Percentiles rank a stretch among this genome's conserved stretches.
phyloP scores from a whole-genome alignment of 768 basidiomycete species.

The Mycena venus region DNA sequence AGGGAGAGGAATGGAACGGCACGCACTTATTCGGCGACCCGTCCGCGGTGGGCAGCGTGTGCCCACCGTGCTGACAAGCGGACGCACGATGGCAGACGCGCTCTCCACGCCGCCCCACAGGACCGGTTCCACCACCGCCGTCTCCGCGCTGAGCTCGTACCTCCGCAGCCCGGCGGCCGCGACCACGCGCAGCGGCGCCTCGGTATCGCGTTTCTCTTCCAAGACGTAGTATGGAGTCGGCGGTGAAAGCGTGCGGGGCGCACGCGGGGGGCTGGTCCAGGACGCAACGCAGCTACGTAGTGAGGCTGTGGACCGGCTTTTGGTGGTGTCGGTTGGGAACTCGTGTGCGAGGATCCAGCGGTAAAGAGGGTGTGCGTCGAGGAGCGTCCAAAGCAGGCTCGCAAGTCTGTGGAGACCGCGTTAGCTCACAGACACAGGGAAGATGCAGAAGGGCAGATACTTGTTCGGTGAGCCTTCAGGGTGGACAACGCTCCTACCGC shows the following conservation, averaged over 20 bases:
- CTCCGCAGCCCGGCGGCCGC: neutral
- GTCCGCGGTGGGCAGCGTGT: neutral
- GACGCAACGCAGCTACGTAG: neutral
- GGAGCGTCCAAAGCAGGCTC: neutral
- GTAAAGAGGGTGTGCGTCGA: constrained; percentile 18
- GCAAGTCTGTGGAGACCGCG: neutral
- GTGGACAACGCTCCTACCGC: neutral
- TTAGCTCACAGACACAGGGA: neutral
- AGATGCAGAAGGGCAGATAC: neutral
- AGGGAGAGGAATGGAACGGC: neutral
- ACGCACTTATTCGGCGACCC: neutral
- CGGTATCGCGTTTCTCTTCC: constrained; percentile 10
- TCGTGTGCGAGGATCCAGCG: constrained; percentile 13
- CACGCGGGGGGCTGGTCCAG: neutral
- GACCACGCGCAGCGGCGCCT: neutral
- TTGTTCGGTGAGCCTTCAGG: neutral
- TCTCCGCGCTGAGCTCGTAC: neutral
- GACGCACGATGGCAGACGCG: neutral
- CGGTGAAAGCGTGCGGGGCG: neutral
- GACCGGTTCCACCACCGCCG: neutral
- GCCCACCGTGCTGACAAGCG: neutral
- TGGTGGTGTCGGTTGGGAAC: too few relatives aligned
- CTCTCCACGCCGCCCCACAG: constrained; percentile 1
- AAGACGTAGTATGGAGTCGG: neutral
- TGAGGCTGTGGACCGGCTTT: too few relatives aligned